Base-by-base conservation (phyloP, 2,329 filamentous ascomycete species). In the Aspergillus sp. region DNA sequence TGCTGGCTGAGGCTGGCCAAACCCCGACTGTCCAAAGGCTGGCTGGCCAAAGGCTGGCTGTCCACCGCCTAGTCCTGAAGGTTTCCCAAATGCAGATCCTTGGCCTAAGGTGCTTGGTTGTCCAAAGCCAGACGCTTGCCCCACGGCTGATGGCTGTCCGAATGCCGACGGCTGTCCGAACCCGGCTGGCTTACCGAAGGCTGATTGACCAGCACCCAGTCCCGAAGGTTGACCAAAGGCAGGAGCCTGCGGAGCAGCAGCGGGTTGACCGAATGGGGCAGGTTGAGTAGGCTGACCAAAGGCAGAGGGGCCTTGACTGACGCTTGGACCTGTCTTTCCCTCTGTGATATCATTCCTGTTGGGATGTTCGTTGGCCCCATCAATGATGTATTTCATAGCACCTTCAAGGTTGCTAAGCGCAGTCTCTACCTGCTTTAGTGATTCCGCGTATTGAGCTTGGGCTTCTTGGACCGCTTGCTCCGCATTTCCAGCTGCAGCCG, bases 391-490 rank as follows among this genome's bases (percentile, higher is more conserved):
- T 43, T 82, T 76, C 36, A 86, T 74, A 1, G 90, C 90, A 3
- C 83, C 86, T 47, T 85, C 76, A 7, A 87, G 64, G 56, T 94
- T 84, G 47, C 73, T 77, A 1, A 88, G 60, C 1, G 84, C 82
- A n/a, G 73, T 77, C 47, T 87, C 78, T 40, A 90, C 88, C 61
- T 93, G 88, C 45, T 83, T 74, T 49, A 83, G 72, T 4, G 85
- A 81, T 49, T 82, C 80, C 28, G 77, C 71, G 55, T 83, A 83
- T 6, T 90, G 69, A 10, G 70, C 70, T 60, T 69, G 64, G 11
- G 71, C 72, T 59, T 73, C 72, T 56, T 73, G 68, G 13, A 81
- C 69, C 27, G 76, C 78, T 50, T 69, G 65, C 43, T 76, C 64
- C 40, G 74, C 66, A 44, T 83, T 86, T 1, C 86, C 86, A 6